Conservation (phyloP, 257 asterid species). For the Solanum ossicruentum region DNA sequence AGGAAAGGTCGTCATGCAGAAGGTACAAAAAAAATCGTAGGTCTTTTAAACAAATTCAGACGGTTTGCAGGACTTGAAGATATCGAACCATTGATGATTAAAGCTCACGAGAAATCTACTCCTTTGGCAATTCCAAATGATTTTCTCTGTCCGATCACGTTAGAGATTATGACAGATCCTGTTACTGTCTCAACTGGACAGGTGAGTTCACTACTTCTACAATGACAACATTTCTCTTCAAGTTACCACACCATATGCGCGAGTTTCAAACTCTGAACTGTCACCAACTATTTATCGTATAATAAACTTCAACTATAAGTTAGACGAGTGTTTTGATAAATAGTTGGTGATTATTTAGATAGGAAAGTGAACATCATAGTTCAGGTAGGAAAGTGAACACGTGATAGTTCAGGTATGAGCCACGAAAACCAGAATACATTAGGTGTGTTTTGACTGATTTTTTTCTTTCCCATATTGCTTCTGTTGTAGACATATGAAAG, state of each 20-base stretch:
- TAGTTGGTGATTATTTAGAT: background rate
- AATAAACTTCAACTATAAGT: background rate
- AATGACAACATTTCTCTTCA: background rate
- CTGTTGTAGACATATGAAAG: conserved; percentile 66
- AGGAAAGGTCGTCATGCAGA: conserved; percentile 29
- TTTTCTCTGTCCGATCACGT: conserved; percentile 74
- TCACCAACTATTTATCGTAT: background rate
- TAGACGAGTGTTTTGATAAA: background rate
- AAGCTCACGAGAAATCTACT: conserved; percentile 10
- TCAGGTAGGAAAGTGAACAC: background rate
- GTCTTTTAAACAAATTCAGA: conserved; percentile 53
- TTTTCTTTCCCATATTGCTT: background rate
- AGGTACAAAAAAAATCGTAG: conserved; percentile 28
- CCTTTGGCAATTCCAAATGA: conserved; percentile 53
- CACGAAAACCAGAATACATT: background rate
- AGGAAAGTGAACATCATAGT: background rate
- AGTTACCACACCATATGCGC: rapidly evolving
- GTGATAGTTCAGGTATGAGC: background rate
- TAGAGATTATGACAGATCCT: conserved; percentile 84
- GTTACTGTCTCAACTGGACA: conserved; percentile 78
- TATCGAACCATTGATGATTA: conserved; percentile 5
- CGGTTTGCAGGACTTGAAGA: conserved; percentile 37
- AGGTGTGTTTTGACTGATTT: background rate
- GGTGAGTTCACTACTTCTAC: conserved; percentile 17
- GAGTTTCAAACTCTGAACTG: background rate